Percentiles rank a stretch among this genome's conserved stretches.
Conservation (phyloP, 2,329 filamentous ascomycete genomes). For the Gnomoniopsis smithogilvyi region DNA sequence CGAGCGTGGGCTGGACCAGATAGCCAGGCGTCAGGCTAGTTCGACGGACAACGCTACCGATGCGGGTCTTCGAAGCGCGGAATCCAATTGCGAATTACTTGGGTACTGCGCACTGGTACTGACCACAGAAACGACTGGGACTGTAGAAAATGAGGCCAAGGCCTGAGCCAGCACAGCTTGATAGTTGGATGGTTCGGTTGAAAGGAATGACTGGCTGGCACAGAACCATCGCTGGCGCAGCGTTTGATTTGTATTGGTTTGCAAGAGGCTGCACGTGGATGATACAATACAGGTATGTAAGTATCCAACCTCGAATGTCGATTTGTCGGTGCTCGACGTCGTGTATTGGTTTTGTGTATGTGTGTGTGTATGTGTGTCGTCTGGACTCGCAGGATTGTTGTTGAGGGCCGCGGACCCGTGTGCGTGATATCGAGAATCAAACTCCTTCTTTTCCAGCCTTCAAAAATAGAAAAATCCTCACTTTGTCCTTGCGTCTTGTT, state of each 20-base stretch:
- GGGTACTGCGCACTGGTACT: no score
- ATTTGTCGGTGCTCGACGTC: not conserved
- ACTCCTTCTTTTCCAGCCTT: slow-evolving; percentile 7
- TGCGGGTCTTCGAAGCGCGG: not conserved
- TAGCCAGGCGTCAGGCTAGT: not conserved
- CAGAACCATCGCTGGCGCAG: slow-evolving; percentile 18
- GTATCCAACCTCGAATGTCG: slow-evolving; percentile 1
- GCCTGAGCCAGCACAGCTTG: slow-evolving; percentile 8
- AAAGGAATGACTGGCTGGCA: slow-evolving; percentile 17
- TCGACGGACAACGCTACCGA: slow-evolving; percentile 1
- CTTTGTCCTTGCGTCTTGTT: not conserved
- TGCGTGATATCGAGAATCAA: not conserved
- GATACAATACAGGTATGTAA: not conserved
- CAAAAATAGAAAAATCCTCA: not conserved
- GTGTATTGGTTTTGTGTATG: not conserved
- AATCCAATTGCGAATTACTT: no score
- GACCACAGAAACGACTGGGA: not conserved
- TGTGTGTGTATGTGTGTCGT: not conserved
- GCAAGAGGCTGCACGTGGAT: not conserved
- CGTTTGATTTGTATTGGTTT: slow-evolving; percentile 3
- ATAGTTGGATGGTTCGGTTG: slow-evolving; percentile 2
- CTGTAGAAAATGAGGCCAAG: not conserved
- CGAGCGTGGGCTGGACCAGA: not conserved
- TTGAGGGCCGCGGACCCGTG: slow-evolving; percentile 14
- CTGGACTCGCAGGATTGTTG: slow-evolving; percentile 12